Percentiles rank a stretch among this genome's conserved stretches.
Evolutionary conservation across 2,329 filamentous ascomycete species (phyloP).

Genomic region (Aureobasidium melanogenum): DNA sequence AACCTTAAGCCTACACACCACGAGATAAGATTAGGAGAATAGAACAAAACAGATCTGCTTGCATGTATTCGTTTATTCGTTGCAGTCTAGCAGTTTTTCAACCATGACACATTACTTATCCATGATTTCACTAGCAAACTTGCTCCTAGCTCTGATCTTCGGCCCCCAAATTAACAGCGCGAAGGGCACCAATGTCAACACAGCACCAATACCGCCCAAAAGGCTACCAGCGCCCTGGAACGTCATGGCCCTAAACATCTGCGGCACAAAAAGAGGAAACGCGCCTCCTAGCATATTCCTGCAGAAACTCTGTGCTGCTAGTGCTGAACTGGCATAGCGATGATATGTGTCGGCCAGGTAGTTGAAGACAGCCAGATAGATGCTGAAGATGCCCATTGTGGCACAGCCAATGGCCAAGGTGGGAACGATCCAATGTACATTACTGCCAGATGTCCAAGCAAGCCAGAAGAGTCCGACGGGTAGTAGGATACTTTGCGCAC

Average conservation of each 20-base stretch:
- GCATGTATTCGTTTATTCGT: neutral
- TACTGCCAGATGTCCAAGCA: conserved; percentile 57
- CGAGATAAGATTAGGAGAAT: too few relatives aligned
- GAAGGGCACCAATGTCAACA: conserved; percentile 78
- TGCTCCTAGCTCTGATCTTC: conserved; percentile 64
- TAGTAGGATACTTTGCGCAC: conserved; percentile 63
- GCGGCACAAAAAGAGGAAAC: conserved; percentile 67
- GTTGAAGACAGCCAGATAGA: conserved; percentile 87
- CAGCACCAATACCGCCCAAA: conserved; percentile 59
- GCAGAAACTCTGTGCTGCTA: conserved; percentile 80
- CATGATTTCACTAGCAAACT: conserved; percentile 52
- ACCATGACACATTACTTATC: conserved; percentile 1
- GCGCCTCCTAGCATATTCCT: conserved; percentile 73
- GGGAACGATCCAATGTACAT: conserved; percentile 64
- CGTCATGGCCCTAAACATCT: conserved; percentile 65
- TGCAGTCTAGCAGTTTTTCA: neutral
- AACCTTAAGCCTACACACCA: too few relatives aligned
- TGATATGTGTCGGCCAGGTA: conserved; percentile 87
- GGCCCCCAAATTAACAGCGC: conserved; percentile 71
- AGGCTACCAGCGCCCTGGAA: conserved; percentile 63
- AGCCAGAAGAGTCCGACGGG: conserved; percentile 77
- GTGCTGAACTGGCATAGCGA: conserved; percentile 71
- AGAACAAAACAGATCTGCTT: too few relatives aligned
- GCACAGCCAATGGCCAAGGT: conserved; percentile 61
- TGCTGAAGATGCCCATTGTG: conserved; percentile 76